These are phyloP conservation scores for Solanum piurae DNA, from an alignment of 257 asterid genomes.

Conservation along the genomic window DNA sequence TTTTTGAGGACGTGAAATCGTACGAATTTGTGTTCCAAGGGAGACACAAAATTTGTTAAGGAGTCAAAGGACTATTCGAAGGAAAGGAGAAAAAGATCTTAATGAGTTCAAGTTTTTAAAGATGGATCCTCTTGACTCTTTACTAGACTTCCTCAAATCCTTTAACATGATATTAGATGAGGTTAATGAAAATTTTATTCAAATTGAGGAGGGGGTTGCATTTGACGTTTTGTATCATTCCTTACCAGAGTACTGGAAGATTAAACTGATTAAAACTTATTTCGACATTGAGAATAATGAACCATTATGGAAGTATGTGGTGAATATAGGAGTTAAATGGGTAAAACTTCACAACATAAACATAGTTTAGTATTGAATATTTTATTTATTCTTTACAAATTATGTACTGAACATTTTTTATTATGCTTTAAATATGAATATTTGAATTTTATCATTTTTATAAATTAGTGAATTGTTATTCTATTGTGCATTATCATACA, in stretches of 20 bases:
- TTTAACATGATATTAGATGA: not conserved
- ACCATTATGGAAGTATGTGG: no score
- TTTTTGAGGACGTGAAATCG: not conserved
- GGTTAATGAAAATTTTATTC: not conserved
- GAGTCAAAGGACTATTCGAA: not conserved
- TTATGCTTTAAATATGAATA: no score
- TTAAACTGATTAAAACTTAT: no score
- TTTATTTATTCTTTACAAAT: no score
- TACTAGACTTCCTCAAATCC: not conserved
- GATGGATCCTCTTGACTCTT: not conserved
- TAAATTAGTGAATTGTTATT: no score
- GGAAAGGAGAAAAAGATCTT: not conserved
- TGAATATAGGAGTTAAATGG: no score
- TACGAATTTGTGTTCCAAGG: not conserved
- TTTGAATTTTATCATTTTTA: no score
- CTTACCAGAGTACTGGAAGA: not conserved
- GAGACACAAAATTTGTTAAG: not conserved
- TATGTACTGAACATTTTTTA: no score
- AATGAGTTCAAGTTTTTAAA: not conserved
- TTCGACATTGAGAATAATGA: not conserved
- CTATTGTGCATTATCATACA: no score
- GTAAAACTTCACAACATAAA: no score
- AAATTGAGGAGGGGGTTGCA: not conserved
- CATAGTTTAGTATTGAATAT: no score
- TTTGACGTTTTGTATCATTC: not conserved